Evolutionary conservation across 768 basidiomycete species (phyloP), one percentile per base, ranked within the genome.

Genomic region (Tremella fuciformis): DNA sequence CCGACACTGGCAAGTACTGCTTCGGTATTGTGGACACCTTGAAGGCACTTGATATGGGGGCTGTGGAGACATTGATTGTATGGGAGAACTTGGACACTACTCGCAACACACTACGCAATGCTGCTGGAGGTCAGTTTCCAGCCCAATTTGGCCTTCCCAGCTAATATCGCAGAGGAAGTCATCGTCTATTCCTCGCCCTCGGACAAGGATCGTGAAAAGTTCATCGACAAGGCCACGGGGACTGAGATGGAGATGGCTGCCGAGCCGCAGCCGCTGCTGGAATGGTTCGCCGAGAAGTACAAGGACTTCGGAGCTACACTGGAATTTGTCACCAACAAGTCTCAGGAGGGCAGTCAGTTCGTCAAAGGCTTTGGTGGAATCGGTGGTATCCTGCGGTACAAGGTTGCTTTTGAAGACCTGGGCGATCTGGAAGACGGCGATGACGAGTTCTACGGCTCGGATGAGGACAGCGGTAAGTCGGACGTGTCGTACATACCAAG

Each of bases 251-350:
- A 99, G 75, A 87, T 88, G 76, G 78, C 79, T 8, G 69, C 68
- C 1, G 96, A 99, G 65, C 86, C 96, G 1, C 84, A 88, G 71
- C 81, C 88, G 50, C 83, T 98, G 9, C 85, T 99, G 59, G 96
- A 99, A 77, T 98, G 96, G 96, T 91, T 98, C 76, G 87, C 96
- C 46, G 96, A 98, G 76, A 91, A 93, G 76, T 99, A 98, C 82
- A 92, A 90, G 77, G 91, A 94, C 41, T 98, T 97, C 74, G 96
- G 94, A 62, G 90, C 94, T 52, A 86, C 87, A 66, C 85, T 97
- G 60, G 69, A 78, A 80, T 97, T 98, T 75, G 86, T 98, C 44
- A 94, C 93, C 63, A 92, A 97, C 80, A 85, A 87, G 53, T 93
- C 91, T 8, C 94, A 97, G 76, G 94, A 99, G 76, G 94, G 94